Evolutionary conservation across 495 filamentous ascomycete species (phyloP), one percentile per base, ranked within the genome.

Genomic region (Achaetomiella virescens): DNA sequence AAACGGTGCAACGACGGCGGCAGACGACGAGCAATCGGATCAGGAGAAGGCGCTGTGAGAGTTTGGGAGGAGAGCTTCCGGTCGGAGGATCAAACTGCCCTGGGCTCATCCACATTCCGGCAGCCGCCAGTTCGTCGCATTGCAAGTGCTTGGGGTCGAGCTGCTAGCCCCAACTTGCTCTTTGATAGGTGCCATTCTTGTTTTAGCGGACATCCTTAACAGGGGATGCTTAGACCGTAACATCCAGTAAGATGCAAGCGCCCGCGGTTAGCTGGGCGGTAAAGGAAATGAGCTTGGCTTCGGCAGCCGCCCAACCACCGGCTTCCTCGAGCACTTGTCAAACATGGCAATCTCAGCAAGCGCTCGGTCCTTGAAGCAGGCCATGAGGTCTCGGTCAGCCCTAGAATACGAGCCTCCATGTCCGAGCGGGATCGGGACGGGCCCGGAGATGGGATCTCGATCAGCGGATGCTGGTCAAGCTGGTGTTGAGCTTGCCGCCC

Each of bases 321-420:
- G 49, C 62, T 48, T 17, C 53, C 38, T 54, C 48, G 29, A 59
- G 48, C 56, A 33, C n/a, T 50, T 25, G 48, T 59, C 54, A 61
- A 45, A 67, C 60, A 60, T 10, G 21, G 58, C 57, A 69, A 69
- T 67, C 55, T 64, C 65, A 67, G 61, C 63, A 67, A 54, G 55
- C 65, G 66, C 66, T 67, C 58, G 50, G 52, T 55, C 60, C 21
- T 37, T 17, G 29, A 50, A 36, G 52, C 52, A 48, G 24, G 44
- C 21, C 52, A 55, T 48, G 24, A 35, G 38, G 45, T 48, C 24
- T 42, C 25, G 46, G 40, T 51, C 37, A 59, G 24, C 43, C 41
- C 37, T 40, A 51, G 31, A 36, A 52, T 12, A 47, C 38, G 40
- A 50, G 21, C 20, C 35, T 38, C 7, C 7, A 45, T 40, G 35